phyloP scores from a whole-genome alignment of 345 rosid species.

The Sapria himalayana region DNA sequence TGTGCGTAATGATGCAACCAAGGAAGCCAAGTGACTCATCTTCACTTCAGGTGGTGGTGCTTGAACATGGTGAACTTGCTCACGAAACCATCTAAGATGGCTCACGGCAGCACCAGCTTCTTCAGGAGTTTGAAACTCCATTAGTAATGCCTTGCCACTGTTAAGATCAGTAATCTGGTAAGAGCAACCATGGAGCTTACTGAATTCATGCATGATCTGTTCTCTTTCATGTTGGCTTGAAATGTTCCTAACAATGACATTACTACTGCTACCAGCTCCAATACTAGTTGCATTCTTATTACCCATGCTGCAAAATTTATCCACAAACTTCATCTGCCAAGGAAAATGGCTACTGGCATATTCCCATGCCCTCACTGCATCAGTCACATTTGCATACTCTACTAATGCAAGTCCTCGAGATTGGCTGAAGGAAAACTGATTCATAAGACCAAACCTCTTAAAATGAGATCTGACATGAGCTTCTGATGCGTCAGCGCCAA shows the following conservation, averaged over 20 bases:
- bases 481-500: slow-evolving; percentile 65
- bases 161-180: slow-evolving; percentile 51
- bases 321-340: slow-evolving; percentile 75
- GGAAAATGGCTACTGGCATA: slow-evolving; percentile 55
- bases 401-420: slow-evolving; percentile 62
- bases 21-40: slow-evolving; percentile 23
- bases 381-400: slow-evolving; percentile 71
- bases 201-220: slow-evolving; percentile 64
- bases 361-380: slow-evolving; percentile 78
- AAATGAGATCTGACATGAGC: slow-evolving; percentile 62
- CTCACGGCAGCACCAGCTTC: slow-evolving; percentile 72
- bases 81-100: slow-evolving; percentile 59
- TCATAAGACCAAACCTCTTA: slow-evolving; percentile 69
- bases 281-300: slow-evolving; percentile 55
- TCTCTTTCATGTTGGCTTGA: slow-evolving; percentile 77
- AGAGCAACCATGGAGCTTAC: slow-evolving; percentile 64
- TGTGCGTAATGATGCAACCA: slow-evolving; percentile 21
- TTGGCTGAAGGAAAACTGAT: slow-evolving; percentile 58
- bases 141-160: slow-evolving; percentile 58
- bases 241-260: slow-evolving; percentile 65
- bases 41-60: slow-evolving; percentile 17
- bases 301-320: slow-evolving; percentile 68
- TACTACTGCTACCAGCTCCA: slow-evolving; percentile 56
- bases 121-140: slow-evolving; percentile 91
- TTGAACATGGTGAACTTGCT: slow-evolving; percentile 31